Evolutionary conservation across 352 stramenopile genomes (phyloP).

Genomic region (Paralagenidium karlingii): DNA sequence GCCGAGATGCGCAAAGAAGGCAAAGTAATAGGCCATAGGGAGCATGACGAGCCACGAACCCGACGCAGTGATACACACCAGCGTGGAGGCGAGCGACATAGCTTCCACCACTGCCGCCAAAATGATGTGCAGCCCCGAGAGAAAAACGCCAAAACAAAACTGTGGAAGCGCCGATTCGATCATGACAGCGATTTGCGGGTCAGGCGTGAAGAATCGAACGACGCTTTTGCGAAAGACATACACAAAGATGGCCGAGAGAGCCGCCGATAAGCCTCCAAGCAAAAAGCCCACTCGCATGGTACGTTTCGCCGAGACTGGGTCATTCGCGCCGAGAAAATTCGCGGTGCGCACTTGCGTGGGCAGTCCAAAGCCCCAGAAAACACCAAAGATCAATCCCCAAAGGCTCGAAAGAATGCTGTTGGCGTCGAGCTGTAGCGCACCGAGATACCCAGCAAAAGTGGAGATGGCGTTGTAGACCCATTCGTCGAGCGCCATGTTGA

Average conservation of each 20-base stretch:
- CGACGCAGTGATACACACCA: constrained; percentile 31
- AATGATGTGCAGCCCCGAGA: constrained; percentile 43
- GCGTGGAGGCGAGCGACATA: constrained; percentile 38
- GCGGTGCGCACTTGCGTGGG: constrained; percentile 65
- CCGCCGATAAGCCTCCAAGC: constrained; percentile 34
- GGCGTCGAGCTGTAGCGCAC: constrained; percentile 42
- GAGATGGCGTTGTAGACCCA: too few species aligned
- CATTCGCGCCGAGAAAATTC: constrained; percentile 60
- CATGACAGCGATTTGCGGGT: constrained; percentile 24
- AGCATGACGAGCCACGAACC: constrained; percentile 44
- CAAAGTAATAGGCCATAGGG: constrained; percentile 35
- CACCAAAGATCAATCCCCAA: constrained; percentile 67
- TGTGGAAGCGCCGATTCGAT: constrained; percentile 35
- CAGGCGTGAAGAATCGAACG: constrained; percentile 47
- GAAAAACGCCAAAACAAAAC: constrained; percentile 36
- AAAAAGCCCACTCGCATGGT: constrained; percentile 44
- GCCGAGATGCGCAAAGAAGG: constrained; percentile 23
- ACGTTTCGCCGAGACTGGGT: constrained; percentile 40
- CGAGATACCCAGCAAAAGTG: constrained; percentile 53
- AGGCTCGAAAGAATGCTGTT: constrained; percentile 78
- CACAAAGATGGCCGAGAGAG: constrained; percentile 18
- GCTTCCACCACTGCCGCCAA: constrained; percentile 24
- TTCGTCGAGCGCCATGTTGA: constrained; percentile 64
- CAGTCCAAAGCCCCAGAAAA: constrained; percentile 73
- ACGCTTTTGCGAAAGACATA: constrained; percentile 26